Evolutionary conservation across 495 filamentous ascomycete species (phyloP).

Genomic region (Talaromyces borbonicus): DNA sequence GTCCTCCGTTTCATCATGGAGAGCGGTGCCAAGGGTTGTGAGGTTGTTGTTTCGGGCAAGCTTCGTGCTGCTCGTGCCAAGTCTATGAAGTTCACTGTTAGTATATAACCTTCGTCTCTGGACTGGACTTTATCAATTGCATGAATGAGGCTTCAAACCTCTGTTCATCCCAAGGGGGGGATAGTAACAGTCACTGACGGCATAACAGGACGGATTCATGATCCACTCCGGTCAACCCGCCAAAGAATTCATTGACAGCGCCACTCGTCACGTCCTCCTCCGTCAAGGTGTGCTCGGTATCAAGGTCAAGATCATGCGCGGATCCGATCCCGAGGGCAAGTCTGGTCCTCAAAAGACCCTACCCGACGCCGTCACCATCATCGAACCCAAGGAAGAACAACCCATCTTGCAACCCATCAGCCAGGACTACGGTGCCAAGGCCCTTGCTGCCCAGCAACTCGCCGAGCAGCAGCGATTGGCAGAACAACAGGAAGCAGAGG

Average conservation of each 20-base stretch:
- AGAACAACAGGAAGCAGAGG: slow-evolving; percentile 48
- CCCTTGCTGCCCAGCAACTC: slow-evolving; percentile 71
- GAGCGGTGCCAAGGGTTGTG: slow-evolving; percentile 96
- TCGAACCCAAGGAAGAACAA: slow-evolving; percentile 99
- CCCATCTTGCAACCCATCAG: slow-evolving; percentile 85
- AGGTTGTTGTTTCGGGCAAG: slow-evolving; percentile 98
- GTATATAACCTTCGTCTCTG: slow-evolving; percentile 15
- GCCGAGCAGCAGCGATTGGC: slow-evolving; percentile 62
- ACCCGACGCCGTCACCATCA: slow-evolving; percentile 96
- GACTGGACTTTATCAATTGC: neutral
- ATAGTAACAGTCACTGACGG: slow-evolving; percentile 10
- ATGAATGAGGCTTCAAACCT: too few species aligned
- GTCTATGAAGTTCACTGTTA: slow-evolving; percentile 99
- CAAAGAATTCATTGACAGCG: slow-evolving; percentile 98
- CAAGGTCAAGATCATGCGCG: slow-evolving; percentile 99
- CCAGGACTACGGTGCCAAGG: slow-evolving; percentile 98
- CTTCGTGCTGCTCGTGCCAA: slow-evolving; percentile 97
- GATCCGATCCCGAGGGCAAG: slow-evolving; percentile 98
- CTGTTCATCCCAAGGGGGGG: neutral
- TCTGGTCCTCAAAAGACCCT: slow-evolving; percentile 91
- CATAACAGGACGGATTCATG: slow-evolving; percentile 89
- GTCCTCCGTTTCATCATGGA: slow-evolving; percentile 99
- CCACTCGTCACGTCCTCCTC: slow-evolving; percentile 97
- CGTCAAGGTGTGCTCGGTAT: slow-evolving; percentile 99
- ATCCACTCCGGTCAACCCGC: slow-evolving; percentile 99